These are phyloP conservation scores for Ascobolus immersus DNA, from an alignment of 495 filamentous ascomycete species.

Conservation along the genomic window DNA sequence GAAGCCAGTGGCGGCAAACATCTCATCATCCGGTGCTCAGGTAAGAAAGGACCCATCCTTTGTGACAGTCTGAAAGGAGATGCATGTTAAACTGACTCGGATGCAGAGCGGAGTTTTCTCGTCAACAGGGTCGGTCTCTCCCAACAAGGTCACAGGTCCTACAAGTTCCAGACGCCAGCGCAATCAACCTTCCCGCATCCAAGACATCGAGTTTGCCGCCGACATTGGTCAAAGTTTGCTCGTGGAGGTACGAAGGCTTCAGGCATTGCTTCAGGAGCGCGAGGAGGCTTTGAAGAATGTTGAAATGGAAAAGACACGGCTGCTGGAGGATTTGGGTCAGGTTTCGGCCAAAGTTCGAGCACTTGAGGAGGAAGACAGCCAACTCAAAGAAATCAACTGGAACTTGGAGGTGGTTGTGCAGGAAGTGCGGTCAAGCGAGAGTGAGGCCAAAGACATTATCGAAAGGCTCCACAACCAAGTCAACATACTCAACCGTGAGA, in stretches of 20 bases:
- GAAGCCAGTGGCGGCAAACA: constrained; percentile 40
- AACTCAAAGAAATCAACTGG: constrained; percentile 97
- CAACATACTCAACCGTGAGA: constrained; percentile 42
- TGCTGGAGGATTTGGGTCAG: constrained; percentile 59
- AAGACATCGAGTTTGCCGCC: constrained; percentile 89
- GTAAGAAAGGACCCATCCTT: neutral
- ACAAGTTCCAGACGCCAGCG: constrained; percentile 47
- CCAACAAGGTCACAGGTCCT: constrained; percentile 68
- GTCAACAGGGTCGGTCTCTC: constrained; percentile 62
- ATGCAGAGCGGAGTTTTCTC: constrained; percentile 17
- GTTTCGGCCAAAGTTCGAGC: constrained; percentile 51
- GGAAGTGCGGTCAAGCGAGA: constrained; percentile 41
- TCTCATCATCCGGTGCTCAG: too few relatives aligned
- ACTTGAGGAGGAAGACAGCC: constrained; percentile 77
- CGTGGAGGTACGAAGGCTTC: constrained; percentile 66
- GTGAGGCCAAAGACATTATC: constrained; percentile 53
- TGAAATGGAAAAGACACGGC: constrained; percentile 43
- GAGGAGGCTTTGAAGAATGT: constrained; percentile 59
- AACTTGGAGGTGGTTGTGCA: constrained; percentile 72
- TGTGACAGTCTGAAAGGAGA: neutral
- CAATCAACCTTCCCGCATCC: constrained; percentile 64
- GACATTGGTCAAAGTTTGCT: constrained; percentile 83
- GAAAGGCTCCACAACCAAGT: constrained; percentile 49
- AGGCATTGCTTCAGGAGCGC: constrained; percentile 54
- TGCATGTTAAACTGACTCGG: neutral